Base-by-base conservation (phyloP, 768 basidiomycete genomes). In the Lentinula detonsa region DNA sequence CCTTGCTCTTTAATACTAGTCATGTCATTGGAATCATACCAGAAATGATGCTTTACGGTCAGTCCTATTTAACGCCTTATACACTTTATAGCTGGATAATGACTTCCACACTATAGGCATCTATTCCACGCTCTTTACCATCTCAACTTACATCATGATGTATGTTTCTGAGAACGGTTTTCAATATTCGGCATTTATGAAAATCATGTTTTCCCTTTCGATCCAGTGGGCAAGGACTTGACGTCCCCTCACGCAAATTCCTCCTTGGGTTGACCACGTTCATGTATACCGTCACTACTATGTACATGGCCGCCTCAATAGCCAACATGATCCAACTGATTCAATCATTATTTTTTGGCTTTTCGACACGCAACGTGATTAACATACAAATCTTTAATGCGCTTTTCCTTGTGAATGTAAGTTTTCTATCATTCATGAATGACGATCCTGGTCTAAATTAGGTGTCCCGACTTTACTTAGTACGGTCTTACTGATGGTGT, bases 401-500 rank as follows among this genome's bases (percentile, higher is more conserved):
- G 15, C 5, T 54, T 0, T 21, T 37, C 31, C 37, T 60, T 3
- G 35, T 52, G 4, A 61, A 61, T 39, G 59, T 61, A 21, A 54
- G 59, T 40, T 21, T 8, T 33, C 34, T 28, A 42, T 13, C 13
- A 4, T 28, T 28, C 16, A 28, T 18, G 21, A 10, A 8, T 13
- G 4, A 35, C 3, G 1, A 6, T 4, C 3, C 9, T 3, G 34
- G 6, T 11, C 28, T 18, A 28, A 28, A 28, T 28, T 28, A 28
- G 28, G 28, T 59, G 51, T 54, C 23, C 33, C 16, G 39, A 42
- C 5, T 45, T 28, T 4, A 39, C 37, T 21, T 13, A 61, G 59
- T 61, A 61, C 15, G 23, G 40, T 39, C 28, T 61, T 16, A 54
- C 59, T 9, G 59, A 61, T 23, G 50, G 59, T 3, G 59, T 61